Evolutionary conservation across 805 yeast genomes (phyloP).

Genomic region (Nakazawaea holstii): DNA sequence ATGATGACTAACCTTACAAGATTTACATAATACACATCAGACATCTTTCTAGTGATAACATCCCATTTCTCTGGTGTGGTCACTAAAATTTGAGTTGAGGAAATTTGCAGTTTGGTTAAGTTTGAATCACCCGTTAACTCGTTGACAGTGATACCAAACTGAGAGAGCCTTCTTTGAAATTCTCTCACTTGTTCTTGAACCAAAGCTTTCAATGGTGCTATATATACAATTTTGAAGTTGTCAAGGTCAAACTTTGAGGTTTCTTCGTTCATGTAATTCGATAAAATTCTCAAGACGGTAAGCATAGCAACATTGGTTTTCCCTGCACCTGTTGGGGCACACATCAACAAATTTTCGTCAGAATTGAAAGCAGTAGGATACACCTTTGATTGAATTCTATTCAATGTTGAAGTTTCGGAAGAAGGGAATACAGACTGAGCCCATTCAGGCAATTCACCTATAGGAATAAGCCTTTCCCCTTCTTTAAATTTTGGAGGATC

Average conservation of each 20-base stretch:
- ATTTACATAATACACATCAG: conserved; percentile 59
- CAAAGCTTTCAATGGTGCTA: conserved; percentile 91
- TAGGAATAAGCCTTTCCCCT: conserved; percentile 44
- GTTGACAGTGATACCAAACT: conserved; percentile 65
- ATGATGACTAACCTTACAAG: conserved; percentile 69
- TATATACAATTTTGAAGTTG: conserved; percentile 73
- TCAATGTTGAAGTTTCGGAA: conserved; percentile 59
- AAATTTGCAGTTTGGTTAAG: conserved; percentile 68
- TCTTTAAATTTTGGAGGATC: conserved; percentile 30
- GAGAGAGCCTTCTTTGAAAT: conserved; percentile 61
- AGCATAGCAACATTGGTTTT: conserved; percentile 95
- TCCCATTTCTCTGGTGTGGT: conserved; percentile 99
- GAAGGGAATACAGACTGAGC: conserved; percentile 70
- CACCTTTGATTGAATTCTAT: conserved; percentile 79
- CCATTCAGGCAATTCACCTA: conserved; percentile 74
- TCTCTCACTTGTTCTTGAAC: conserved; percentile 94
- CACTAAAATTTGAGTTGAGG: conserved; percentile 75
- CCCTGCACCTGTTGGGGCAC: conserved; percentile 99
- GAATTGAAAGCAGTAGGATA: conserved; percentile 70
- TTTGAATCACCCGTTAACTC: conserved; percentile 91
- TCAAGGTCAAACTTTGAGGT: conserved; percentile 47
- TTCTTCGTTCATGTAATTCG: conserved; percentile 39
- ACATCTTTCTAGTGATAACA: conserved; percentile 79
- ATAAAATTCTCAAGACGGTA: conserved; percentile 59
- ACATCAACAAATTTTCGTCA: conserved; percentile 70